A percentile compares a stretch with the other conserved stretches of the same genome.
These are phyloP conservation scores for Hansenula anomala DNA, from an alignment of 1,139 yeast species.

Conservation along the genomic window DNA sequence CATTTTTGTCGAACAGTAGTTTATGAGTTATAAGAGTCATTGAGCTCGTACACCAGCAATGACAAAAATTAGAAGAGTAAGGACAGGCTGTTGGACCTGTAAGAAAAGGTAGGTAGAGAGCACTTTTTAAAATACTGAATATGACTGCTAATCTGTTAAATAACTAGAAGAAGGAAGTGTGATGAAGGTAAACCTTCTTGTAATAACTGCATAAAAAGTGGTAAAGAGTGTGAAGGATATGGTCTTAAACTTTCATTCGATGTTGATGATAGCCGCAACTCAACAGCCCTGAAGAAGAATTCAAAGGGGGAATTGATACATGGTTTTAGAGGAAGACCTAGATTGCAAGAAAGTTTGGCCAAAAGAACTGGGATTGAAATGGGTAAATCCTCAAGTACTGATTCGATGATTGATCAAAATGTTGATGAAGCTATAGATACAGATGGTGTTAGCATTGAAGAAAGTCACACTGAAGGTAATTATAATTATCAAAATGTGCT, in stretches of 20 bases:
- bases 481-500: not conserved
- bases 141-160: too few relatives aligned
- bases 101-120: slow-evolving; percentile 9
- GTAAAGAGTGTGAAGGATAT: slow-evolving; percentile 45
- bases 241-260: slow-evolving; percentile 41
- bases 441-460: too few relatives aligned
- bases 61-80: slow-evolving; percentile 39
- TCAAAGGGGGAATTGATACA: slow-evolving; percentile 27
- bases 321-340: slow-evolving; percentile 34
- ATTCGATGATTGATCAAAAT: too few relatives aligned
- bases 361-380: too few relatives aligned
- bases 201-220: slow-evolving; percentile 37
- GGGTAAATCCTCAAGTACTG: too few relatives aligned
- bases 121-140: too few relatives aligned
- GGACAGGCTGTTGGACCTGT: slow-evolving; percentile 41
- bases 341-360: slow-evolving; percentile 22
- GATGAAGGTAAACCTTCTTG: slow-evolving; percentile 47
- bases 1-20: too few relatives aligned
- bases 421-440: too few relatives aligned
- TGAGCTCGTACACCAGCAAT: not conserved
- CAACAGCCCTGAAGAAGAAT: slow-evolving; percentile 12
- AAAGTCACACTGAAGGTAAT: too few relatives aligned
- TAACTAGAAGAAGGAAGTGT: slow-evolving; percentile 45
- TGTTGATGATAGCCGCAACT: slow-evolving; percentile 36
- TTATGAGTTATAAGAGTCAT: too few relatives aligned